Evolutionary conservation across 257 asterid genomes (phyloP).

Genomic region (Lycium ferocissimum): DNA sequence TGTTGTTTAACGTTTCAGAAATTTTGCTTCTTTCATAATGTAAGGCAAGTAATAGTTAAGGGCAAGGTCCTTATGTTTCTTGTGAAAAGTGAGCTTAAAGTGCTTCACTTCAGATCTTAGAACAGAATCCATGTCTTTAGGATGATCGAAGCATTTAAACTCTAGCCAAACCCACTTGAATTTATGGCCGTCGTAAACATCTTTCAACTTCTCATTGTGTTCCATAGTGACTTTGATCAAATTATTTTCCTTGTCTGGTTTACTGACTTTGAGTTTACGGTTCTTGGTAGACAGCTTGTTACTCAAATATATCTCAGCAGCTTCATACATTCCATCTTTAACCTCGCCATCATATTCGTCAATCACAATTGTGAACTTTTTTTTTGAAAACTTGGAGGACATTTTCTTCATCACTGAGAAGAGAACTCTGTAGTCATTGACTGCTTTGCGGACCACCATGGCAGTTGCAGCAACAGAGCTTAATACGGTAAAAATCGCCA

Average conservation of each 20-base stretch:
- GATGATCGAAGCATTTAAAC: background rate
- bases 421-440: conserved; percentile 31
- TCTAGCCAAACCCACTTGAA: conserved; percentile 16
- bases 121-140: background rate
- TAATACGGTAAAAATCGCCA: conserved; percentile 32
- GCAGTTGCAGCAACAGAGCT: conserved; percentile 33
- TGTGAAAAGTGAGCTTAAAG: conserved; percentile 34
- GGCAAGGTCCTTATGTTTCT: conserved; percentile 25
- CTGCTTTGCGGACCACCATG: conserved; percentile 27
- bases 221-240: conserved; percentile 21
- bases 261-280: conserved; percentile 26
- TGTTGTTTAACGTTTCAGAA: too few species aligned
- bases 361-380: conserved; percentile 19
- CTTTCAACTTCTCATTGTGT: conserved; percentile 24
- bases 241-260: background rate
- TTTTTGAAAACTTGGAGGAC: conserved; percentile 24
- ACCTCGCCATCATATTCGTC: conserved; percentile 29
- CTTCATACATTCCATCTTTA: conserved; percentile 37
- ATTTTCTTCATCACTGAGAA: conserved; percentile 28
- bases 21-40: conserved; percentile 30
- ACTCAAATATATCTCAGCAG: conserved; percentile 34
- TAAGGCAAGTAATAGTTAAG: conserved; percentile 34
- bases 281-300: conserved; percentile 6
- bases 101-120: conserved; percentile 26
- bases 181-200: background rate